Conservation (phyloP, 176 grass and related monocot species). For the Oryza officinalis region DNA sequence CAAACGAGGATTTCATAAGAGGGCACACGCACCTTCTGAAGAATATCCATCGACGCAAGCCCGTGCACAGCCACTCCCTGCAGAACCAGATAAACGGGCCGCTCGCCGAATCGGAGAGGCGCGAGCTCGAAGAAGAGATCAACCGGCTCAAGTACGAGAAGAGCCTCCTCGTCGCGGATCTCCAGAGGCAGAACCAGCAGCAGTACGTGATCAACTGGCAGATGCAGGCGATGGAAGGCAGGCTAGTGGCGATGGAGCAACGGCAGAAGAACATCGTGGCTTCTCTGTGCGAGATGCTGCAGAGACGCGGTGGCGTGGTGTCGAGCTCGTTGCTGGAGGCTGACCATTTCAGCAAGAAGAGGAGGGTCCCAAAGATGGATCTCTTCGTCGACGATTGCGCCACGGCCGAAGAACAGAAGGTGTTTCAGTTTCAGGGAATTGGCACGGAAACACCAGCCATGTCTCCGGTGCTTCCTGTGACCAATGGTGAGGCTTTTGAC, state of each 20-base stretch:
- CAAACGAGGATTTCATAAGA: constrained; percentile 77
- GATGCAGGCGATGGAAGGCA: constrained; percentile 71
- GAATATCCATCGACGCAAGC: constrained; percentile 80
- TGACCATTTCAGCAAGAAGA: constrained; percentile 66
- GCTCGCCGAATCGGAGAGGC: constrained; percentile 47
- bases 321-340: neutral
- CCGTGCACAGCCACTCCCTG: constrained; percentile 80
- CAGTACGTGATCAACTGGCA: constrained; percentile 53
- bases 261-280: constrained; percentile 50
- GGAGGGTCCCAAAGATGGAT: constrained; percentile 52
- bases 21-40: constrained; percentile 72
- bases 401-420: neutral
- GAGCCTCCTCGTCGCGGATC: constrained; percentile 38
- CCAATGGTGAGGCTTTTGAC: constrained; percentile 43
- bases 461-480: neutral
- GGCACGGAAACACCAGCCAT: neutral
- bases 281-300: constrained; percentile 47
- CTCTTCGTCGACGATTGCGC: constrained; percentile 27
- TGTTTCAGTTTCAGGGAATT: neutral
- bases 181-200: constrained; percentile 58
- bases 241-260: constrained; percentile 50
- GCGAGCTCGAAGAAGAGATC: constrained; percentile 73
- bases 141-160: constrained; percentile 69
- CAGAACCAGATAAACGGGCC: constrained; percentile 47
- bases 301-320: constrained; percentile 21